Base-by-base conservation (phyloP, 192 early-diverging fungal genomes). In the Pilaira anomala region DNA sequence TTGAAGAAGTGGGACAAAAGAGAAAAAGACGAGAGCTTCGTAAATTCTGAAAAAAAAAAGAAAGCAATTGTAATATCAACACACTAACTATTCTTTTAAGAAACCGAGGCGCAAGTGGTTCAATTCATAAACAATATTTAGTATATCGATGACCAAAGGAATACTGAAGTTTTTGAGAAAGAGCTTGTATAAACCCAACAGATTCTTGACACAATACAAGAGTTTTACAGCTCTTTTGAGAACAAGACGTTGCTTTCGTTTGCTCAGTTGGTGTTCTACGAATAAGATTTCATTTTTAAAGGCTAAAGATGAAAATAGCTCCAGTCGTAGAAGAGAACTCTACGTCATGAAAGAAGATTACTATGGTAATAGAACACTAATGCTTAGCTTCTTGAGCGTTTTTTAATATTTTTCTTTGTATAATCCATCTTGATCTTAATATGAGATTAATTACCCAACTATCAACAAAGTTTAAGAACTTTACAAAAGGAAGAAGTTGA, bases 261-360 rank as follows among this genome's bases (percentile, higher is more conserved):
- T 49, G 48, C 48, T 49, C 48, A n/a, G 48, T 49, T 49, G 48
- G 48, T 49, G 48, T 19, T 49, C 48, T 19, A 49, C 48, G n/a
- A 49, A 49, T 49, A 49, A 49, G 48, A 18, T 18, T 18, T 14
- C 48, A 49, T 49, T 49, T 49, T 49, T 49, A 49, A 49, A 49
- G 48, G 18, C 48, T 49, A 49, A 49, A 49, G 48, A 49, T 19
- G 48, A 49, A 0, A 49, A 19, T 46, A 46, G 3, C 2, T 2
- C 44, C 13, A 46, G 19, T 2, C 44, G 44, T 18, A 46, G 44
- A 46, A 49, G 18, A 49, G 12, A 49, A 18, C 18, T 49, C 1
- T 49, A 49, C 6, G 48, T 49, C 6, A 49, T 49, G 48, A 19
- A 49, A 49, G 48, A 49, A 1, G 18, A 19, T 19, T 49, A 49